These are phyloP conservation scores for Fomitopsis pulvina DNA, from an alignment of 768 basidiomycete species.

Conservation along the genomic window DNA sequence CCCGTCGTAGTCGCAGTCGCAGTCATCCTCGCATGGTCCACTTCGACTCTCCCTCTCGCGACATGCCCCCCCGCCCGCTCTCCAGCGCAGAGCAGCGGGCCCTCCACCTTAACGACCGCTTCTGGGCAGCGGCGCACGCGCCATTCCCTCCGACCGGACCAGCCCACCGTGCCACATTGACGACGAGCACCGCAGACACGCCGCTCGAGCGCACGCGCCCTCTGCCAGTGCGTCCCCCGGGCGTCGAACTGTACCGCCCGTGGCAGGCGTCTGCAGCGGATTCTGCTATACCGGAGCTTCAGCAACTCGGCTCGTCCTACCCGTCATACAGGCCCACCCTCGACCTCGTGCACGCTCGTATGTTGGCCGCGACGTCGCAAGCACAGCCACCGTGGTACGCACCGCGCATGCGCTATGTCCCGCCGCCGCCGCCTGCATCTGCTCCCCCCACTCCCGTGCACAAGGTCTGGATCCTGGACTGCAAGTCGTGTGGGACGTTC, in stretches of 20 bases:
- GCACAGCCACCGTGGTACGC: background rate
- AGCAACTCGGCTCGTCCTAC: background rate
- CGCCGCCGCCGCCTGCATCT: slow-evolving; percentile 1
- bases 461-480: slow-evolving; percentile 80
- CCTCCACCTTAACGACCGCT: background rate
- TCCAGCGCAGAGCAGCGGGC: background rate
- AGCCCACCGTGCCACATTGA: background rate
- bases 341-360: background rate
- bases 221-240: background rate
- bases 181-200: background rate
- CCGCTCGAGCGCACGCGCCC: background rate
- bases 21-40: too few relatives aligned
- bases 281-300: background rate
- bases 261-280: background rate
- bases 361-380: background rate
- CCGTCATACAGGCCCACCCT: background rate
- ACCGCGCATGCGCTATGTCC: background rate
- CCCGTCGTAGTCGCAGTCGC: too few relatives aligned
- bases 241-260: background rate
- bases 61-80: background rate
- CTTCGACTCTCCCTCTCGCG: background rate
- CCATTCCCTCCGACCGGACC: too few relatives aligned
- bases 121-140: background rate
- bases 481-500: slow-evolving; percentile 65
- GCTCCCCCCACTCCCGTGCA: slow-evolving; percentile 35